Percentiles rank a stretch among this genome's conserved stretches.
Conservation (phyloP, 306 rosid species). For the Sesbania bispinosa region DNA sequence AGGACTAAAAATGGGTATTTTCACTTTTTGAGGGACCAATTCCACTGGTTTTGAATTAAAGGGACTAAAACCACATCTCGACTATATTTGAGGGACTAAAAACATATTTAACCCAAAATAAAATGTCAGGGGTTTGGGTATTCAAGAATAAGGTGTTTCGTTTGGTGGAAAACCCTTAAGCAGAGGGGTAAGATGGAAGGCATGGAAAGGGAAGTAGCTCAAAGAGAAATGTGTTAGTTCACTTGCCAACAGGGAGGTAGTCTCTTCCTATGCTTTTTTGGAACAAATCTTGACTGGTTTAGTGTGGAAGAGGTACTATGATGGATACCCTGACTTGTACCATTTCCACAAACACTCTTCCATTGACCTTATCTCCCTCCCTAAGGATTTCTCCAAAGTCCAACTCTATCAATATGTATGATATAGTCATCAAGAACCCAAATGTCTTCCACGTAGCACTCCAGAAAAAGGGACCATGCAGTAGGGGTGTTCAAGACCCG, state of each 20-base stretch:
- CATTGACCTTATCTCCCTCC: constrained; percentile 89
- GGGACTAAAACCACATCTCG: too few relatives aligned
- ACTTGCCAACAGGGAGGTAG: constrained; percentile 72
- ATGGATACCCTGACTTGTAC: constrained; percentile 69
- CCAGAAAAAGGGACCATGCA: too few relatives aligned
- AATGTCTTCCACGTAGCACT: constrained; percentile 91
- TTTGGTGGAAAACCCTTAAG: constrained; percentile 68
- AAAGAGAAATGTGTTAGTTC: constrained; percentile 56
- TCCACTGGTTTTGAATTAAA: too few relatives aligned
- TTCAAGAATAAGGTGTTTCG: constrained; percentile 74
- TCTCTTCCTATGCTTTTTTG: constrained; percentile 56
- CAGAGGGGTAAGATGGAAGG: constrained; percentile 41
- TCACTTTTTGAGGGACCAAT: too few relatives aligned
- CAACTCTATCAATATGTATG: constrained; percentile 88
- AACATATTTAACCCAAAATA: too few relatives aligned
- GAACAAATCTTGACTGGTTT: constrained; percentile 60
- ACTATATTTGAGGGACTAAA: too few relatives aligned
- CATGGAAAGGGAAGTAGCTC: constrained; percentile 39
- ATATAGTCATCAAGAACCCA: constrained; percentile 83
- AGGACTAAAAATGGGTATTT: too few relatives aligned
- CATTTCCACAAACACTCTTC: constrained; percentile 89
- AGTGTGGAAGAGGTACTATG: constrained; percentile 97
- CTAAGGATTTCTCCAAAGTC: constrained; percentile 71
- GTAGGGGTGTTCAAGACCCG: too few relatives aligned
- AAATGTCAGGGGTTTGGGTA: constrained; percentile 91